These are phyloP conservation scores for Exobasidium cylindrosporum DNA, from an alignment of 1,284 basidiomycete species.

Conservation along the genomic window DNA sequence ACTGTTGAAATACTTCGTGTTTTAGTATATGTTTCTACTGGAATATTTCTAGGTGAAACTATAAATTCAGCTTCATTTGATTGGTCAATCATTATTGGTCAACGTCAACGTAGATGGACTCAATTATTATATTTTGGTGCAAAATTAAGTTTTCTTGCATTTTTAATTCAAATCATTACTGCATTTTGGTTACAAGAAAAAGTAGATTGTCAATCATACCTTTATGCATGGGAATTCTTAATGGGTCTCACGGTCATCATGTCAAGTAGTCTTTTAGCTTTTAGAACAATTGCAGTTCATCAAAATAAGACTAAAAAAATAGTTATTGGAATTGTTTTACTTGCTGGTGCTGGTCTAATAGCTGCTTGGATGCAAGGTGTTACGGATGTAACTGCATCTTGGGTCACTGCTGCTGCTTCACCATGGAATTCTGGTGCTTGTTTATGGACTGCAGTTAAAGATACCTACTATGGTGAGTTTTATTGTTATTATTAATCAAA, in stretches of 20 bases:
- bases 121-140: slow-evolving; percentile 20
- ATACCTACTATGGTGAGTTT: slow-evolving; percentile 13
- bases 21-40: neutral
- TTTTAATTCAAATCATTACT: slow-evolving; percentile 10
- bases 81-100: slow-evolving; percentile 12
- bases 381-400: slow-evolving; percentile 21
- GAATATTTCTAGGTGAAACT: slow-evolving; percentile 7
- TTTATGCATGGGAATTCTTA: slow-evolving; percentile 15
- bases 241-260: slow-evolving; percentile 17
- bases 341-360: slow-evolving; percentile 24
- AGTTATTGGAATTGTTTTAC: slow-evolving; percentile 14
- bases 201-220: slow-evolving; percentile 13
- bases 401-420: slow-evolving; percentile 22
- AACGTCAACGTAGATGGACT: slow-evolving; percentile 7
- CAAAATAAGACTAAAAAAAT: slow-evolving; percentile 1
- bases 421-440: slow-evolving; percentile 32
- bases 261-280: slow-evolving; percentile 16
- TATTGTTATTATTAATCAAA: slow-evolving; percentile 20
- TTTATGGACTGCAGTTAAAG: slow-evolving; percentile 15
- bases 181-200: slow-evolving; percentile 6
- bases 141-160: slow-evolving; percentile 16
- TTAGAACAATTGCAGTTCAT: slow-evolving; percentile 19
- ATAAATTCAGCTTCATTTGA: slow-evolving; percentile 12
- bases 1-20: neutral
- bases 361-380: slow-evolving; percentile 40